A percentile compares a stretch with the other conserved stretches of the same genome.
These are phyloP conservation scores for Backusella tarrabulga DNA, from an alignment of 192 early-diverging fungal species.

Conservation along the genomic window DNA sequence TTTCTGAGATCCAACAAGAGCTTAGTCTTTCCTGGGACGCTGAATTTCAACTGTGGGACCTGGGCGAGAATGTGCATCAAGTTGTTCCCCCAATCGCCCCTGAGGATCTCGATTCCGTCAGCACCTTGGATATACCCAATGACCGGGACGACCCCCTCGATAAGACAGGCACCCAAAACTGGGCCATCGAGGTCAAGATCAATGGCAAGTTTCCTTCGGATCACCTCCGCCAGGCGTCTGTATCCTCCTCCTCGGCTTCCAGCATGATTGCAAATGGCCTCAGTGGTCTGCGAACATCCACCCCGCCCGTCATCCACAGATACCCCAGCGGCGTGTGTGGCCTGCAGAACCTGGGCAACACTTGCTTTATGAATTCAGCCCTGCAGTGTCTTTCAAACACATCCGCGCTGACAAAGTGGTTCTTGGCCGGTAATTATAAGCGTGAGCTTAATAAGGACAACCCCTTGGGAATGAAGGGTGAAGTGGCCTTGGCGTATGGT, in stretches of 20 bases:
- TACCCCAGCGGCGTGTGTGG: conserved; percentile 55
- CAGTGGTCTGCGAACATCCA: neutral
- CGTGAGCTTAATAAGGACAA: conserved; percentile 69
- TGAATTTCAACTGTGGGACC: conserved; percentile 4
- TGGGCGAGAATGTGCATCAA: neutral
- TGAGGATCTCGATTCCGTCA: too few relatives aligned
- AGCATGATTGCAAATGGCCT: conserved; percentile 20
- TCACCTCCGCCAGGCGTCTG: neutral
- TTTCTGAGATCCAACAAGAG: neutral
- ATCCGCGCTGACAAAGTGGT: conserved; percentile 60
- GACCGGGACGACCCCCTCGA: neutral
- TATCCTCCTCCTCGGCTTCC: conserved; percentile 18
- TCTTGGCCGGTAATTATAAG: conserved; percentile 53
- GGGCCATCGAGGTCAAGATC: neutral
- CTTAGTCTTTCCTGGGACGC: neutral
- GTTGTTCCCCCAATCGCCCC: too few relatives aligned
- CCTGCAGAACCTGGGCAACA: conserved; percentile 84
- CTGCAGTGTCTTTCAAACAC: conserved; percentile 88
- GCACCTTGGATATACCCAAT: neutral
- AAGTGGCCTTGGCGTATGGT: conserved; percentile 70
- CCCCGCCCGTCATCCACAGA: conserved; percentile 8
- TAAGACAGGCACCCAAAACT: neutral
- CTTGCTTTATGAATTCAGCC: conserved; percentile 91
- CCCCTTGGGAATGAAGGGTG: conserved; percentile 73
- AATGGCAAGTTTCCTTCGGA: neutral